These are phyloP conservation scores for Suillus discolor DNA, from an alignment of 768 basidiomycete genomes.

Conservation along the genomic window DNA sequence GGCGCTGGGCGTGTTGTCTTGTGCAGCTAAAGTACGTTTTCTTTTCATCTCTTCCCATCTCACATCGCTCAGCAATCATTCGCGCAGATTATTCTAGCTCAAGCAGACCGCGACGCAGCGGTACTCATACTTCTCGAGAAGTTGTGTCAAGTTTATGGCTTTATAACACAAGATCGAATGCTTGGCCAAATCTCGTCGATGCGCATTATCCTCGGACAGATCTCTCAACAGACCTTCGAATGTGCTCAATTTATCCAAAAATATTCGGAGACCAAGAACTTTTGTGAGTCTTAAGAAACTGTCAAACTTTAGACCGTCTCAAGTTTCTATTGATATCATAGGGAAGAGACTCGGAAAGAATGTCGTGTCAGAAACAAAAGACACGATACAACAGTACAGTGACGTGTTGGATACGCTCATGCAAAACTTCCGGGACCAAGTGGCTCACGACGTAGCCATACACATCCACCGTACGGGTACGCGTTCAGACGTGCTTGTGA, in stretches of 20 bases:
- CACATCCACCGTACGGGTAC: background rate
- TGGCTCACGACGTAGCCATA: background rate
- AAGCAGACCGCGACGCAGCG: too few species aligned
- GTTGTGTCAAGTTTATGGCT: background rate
- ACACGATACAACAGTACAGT: background rate
- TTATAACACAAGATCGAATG: background rate
- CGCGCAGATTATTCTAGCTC: too few species aligned
- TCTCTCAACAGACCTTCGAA: slow-evolving; percentile 22
- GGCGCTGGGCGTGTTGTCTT: background rate
- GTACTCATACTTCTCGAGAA: too few species aligned
- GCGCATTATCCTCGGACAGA: background rate
- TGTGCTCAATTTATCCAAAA: slow-evolving; percentile 30
- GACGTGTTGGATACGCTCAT: background rate
- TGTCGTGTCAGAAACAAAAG: background rate
- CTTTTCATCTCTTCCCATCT: too few species aligned
- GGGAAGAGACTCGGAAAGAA: slow-evolving; percentile 2
- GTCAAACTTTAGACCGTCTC: background rate
- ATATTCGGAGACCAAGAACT: slow-evolving; percentile 25
- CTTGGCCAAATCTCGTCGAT: background rate
- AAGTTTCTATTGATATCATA: background rate
- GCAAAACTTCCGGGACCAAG: slow-evolving; percentile 3
- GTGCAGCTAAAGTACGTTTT: too few species aligned
- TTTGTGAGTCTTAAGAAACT: slow-evolving; percentile 16
- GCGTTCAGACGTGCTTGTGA: too few species aligned
- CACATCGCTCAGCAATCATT: too few species aligned